phyloP scores from a whole-genome alignment of 192 early-diverging fungal species.

The Spinellus fusiger region DNA sequence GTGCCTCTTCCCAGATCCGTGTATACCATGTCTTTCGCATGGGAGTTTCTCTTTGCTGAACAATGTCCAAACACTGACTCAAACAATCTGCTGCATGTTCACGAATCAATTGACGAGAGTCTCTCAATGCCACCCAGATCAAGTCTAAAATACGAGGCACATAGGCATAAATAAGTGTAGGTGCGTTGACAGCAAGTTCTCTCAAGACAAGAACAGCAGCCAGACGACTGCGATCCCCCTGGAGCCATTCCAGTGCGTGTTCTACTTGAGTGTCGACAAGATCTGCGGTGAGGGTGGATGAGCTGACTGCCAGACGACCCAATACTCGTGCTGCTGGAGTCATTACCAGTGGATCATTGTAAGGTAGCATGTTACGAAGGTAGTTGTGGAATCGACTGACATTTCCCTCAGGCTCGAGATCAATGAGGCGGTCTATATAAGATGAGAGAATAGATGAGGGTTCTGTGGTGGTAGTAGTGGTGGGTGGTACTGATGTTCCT shows the following conservation, averaged over 20 bases:
- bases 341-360: constrained; percentile 66
- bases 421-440: constrained; percentile 68
- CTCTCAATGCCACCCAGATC: constrained; percentile 79
- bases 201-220: constrained; percentile 75
- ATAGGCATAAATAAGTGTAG: constrained; percentile 77
- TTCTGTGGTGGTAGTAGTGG: background rate
- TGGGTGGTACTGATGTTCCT: background rate
- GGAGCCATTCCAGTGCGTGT: constrained; percentile 78
- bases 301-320: constrained; percentile 62
- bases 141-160: constrained; percentile 77
- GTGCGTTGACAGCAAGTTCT: constrained; percentile 70
- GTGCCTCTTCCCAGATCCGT: constrained; percentile 79
- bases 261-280: constrained; percentile 83
- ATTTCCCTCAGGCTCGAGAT: constrained; percentile 77
- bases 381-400: constrained; percentile 80
- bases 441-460: background rate
- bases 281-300: constrained; percentile 68
- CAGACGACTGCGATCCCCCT: constrained; percentile 72
- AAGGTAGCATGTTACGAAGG: constrained; percentile 67
- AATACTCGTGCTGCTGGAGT: constrained; percentile 66
- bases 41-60: constrained; percentile 71
- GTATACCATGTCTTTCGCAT: constrained; percentile 61
- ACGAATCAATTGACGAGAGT: constrained; percentile 73
- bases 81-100: constrained; percentile 78
- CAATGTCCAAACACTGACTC: constrained; percentile 68